Evolutionary conservation across 2,329 filamentous ascomycete species (phyloP).

Genomic region (Pseudopyricularia cyperi): DNA sequence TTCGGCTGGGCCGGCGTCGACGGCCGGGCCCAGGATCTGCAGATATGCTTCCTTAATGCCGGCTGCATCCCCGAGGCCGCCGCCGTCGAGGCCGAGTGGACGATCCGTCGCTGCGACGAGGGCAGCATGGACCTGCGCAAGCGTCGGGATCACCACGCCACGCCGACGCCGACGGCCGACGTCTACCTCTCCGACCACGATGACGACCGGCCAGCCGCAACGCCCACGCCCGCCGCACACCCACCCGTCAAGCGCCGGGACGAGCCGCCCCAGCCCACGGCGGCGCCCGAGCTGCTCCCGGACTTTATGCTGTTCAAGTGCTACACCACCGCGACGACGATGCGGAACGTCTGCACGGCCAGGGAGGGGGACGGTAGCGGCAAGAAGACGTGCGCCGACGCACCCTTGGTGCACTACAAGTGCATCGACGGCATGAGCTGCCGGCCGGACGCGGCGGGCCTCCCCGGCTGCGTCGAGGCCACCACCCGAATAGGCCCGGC

Average conservation of each 20-base stretch:
- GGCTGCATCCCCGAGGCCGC: slow-evolving; percentile 23
- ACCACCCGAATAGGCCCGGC: slow-evolving; percentile 24
- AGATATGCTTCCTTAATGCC: slow-evolving; percentile 21
- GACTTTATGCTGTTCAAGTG: background rate
- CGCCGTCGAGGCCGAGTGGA: slow-evolving; percentile 17
- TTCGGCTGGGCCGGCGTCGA: slow-evolving; percentile 25
- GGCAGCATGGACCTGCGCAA: slow-evolving; percentile 10
- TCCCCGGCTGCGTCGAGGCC: slow-evolving; percentile 28
- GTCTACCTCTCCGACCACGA: background rate
- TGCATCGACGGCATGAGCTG: slow-evolving; percentile 33
- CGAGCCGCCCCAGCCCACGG: slow-evolving; percentile 1
- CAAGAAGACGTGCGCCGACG: slow-evolving; percentile 25
- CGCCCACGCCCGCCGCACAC: background rate
- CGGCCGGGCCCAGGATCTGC: slow-evolving; percentile 18
- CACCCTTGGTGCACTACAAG: slow-evolving; percentile 17
- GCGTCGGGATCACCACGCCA: slow-evolving; percentile 2
- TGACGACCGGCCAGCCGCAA: background rate
- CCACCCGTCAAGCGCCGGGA: slow-evolving; percentile 2
- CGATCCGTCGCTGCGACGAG: slow-evolving; percentile 18
- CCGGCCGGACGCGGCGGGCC: slow-evolving; percentile 23
- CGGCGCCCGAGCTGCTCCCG: slow-evolving; percentile 4
- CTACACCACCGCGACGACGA: slow-evolving; percentile 18
- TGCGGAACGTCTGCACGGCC: slow-evolving; percentile 26
- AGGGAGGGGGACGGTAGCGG: slow-evolving; percentile 18
- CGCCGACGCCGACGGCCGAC: background rate